phyloP scores from a whole-genome alignment of 2,329 filamentous ascomycete genomes.

The Salinomyces thailandicus region DNA sequence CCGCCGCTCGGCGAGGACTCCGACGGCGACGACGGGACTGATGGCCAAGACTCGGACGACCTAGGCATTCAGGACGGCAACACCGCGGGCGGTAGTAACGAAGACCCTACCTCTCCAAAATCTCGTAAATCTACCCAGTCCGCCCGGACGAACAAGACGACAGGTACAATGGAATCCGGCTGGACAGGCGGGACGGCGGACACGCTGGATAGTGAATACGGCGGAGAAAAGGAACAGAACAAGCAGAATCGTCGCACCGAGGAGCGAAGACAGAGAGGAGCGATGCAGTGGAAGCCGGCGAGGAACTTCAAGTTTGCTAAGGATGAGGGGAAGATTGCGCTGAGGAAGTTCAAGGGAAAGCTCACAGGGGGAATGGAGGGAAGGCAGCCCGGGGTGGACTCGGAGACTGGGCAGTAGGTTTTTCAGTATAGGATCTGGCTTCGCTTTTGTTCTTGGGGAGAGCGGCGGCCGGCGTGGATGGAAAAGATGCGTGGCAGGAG shows the following conservation, averaged over 20 bases:
- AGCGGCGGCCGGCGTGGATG: too few species aligned
- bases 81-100: conserved; percentile 12
- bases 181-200: conserved; percentile 25
- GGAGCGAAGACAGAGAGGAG: conserved; percentile 72
- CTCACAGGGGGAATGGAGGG: conserved; percentile 62
- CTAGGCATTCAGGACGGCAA: conserved; percentile 51
- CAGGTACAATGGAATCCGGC: conserved; percentile 21
- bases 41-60: conserved; percentile 33
- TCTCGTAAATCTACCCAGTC: conserved; percentile 17
- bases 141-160: conserved; percentile 1
- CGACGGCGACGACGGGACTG: conserved; percentile 31
- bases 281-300: conserved; percentile 94
- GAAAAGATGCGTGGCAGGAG: too few species aligned
- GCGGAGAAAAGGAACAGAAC: conserved; percentile 49
- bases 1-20: conserved; percentile 35
- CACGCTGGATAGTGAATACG: conserved; percentile 1
- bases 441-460: too few species aligned
- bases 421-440: too few species aligned
- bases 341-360: conserved; percentile 65
- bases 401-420: conserved; percentile 30
- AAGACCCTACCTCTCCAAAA: conserved; percentile 7
- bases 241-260: conserved; percentile 58
- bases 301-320: conserved; percentile 79
- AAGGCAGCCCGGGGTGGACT: conserved; percentile 80
- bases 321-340: conserved; percentile 70